Base-by-base conservation (phyloP, 208 protist genomes). In the Wallacemonas sp. region DNA sequence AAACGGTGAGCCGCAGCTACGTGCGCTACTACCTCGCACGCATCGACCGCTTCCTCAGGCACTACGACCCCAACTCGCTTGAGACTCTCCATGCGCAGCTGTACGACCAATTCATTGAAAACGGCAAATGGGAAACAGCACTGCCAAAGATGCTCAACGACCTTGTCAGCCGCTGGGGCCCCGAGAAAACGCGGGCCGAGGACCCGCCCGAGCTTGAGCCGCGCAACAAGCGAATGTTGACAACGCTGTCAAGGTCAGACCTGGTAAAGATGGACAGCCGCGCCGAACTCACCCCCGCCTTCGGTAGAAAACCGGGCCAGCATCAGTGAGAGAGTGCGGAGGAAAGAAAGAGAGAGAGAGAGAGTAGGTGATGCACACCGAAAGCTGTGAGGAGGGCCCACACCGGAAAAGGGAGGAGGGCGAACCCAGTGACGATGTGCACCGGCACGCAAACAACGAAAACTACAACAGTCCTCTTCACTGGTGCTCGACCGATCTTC, bases 1-100 rank as follows among this genome's bases (percentile, higher is more conserved):
- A 76, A 12, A 64, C 69, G 41, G 76, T 89, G 37, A 71, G 81
- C 45, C 82, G 85, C 13, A 60, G 19, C 6, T 89, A 84, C 64
- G 73, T 94, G 27, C 83, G 81, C 8, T 87, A 90, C 67, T 95
- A 92, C 71, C 38, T 73, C 0, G 39, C 69, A n/a, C 81, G 86
- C 26, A 85, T 92, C 21, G 72, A 54, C 34, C 71, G 58, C 34
- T 66, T 89, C 29, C 63, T 92, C 46, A 69, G 72, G 48, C 66
- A 85, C 60, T 86, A 91, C 70, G 86, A 95, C 59, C 79, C 79
- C 1, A 84, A 87, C 66, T 79, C 76, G 58, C 68, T 95, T 19
- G 50, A 76, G 30, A 54, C 86, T 41, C 70, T 92, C 17, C 89
- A 95, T 54, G 37, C 66, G 2, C 62, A 54, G 19, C 44, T 92